Percentiles rank a stretch among this genome's conserved stretches.
Evolutionary conservation across 306 rosid genomes (phyloP).

Genomic region (Cicer chorassanicum): DNA sequence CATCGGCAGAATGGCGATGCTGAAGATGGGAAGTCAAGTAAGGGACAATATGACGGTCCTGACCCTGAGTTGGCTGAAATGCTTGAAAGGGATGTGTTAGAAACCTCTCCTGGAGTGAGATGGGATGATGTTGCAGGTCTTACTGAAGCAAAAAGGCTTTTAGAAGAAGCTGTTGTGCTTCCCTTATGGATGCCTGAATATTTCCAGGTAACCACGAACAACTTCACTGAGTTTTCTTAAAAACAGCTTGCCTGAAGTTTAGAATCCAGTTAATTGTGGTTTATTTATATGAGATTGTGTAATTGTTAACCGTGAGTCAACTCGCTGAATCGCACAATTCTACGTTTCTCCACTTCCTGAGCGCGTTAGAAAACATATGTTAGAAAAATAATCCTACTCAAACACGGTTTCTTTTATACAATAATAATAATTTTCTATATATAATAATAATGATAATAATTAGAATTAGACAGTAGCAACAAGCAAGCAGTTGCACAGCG

Average conservation of each 20-base stretch:
- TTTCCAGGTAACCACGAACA: slow-evolving; percentile 73
- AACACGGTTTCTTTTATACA: no score
- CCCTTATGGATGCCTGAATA: slow-evolving; percentile 99
- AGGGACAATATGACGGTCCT: slow-evolving; percentile 88
- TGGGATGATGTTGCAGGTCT: slow-evolving; percentile 99
- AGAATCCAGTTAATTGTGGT: slow-evolving; percentile 22
- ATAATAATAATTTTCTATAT: no score
- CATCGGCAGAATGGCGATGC: slow-evolving; percentile 68
- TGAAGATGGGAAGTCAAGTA: slow-evolving; percentile 87
- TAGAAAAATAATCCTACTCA: no score
- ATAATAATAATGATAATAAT: no score
- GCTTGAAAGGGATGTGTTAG: slow-evolving; percentile 97
- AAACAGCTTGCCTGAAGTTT: slow-evolving; percentile 9
- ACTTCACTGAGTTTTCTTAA: slow-evolving; percentile 18
- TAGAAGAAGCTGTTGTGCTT: slow-evolving; percentile 99
- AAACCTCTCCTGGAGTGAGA: slow-evolving; percentile 96
- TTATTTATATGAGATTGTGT: slow-evolving; percentile 17
- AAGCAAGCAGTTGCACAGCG: no score
- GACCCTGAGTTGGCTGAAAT: slow-evolving; percentile 98
- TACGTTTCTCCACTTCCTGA: no score
- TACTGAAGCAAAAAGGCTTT: slow-evolving; percentile 91
- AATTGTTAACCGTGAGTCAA: neutral
- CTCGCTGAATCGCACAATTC: no score
- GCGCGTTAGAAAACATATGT: no score
- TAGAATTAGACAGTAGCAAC: no score